Percentiles rank a stretch among this genome's conserved stretches.
phyloP scores from a whole-genome alignment of 495 filamentous ascomycete species.

The Trichoderma reesei region DNA sequence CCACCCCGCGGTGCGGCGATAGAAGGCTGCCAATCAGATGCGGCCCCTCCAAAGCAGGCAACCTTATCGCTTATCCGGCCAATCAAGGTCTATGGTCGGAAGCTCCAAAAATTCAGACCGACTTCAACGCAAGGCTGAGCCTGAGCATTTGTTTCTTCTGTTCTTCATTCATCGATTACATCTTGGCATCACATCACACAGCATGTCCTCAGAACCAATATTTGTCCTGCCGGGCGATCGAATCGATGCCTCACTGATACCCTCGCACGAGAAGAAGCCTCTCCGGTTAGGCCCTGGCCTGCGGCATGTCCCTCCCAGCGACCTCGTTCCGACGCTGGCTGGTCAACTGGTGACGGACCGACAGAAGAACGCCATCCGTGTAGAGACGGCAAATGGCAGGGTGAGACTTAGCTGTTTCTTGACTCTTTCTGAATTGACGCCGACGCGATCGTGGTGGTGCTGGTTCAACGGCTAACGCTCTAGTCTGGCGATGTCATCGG shows the following conservation, averaged over 20 bases:
- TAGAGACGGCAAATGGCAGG: conserved; percentile 58
- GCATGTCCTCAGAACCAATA: conserved; percentile 28
- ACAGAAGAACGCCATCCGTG: conserved; percentile 70
- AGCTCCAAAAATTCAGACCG: conserved; percentile 2
- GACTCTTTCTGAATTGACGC: background rate
- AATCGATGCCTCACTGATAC: conserved; percentile 53
- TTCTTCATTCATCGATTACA: background rate
- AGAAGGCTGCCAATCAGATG: background rate
- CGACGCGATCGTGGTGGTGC: background rate
- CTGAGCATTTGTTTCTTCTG: background rate
- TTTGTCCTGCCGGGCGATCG: conserved; percentile 74
- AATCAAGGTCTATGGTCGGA: background rate
- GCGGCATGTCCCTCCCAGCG: conserved; percentile 57
- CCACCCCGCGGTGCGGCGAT: background rate
- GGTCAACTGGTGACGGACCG: conserved; percentile 66
- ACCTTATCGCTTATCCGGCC: background rate
- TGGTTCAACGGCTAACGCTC: background rate
- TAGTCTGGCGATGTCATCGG: too few relatives aligned
- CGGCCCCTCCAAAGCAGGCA: background rate
- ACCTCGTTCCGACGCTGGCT: conserved; percentile 65
- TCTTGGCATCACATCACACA: background rate
- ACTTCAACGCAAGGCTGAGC: background rate
- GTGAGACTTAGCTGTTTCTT: conserved; percentile 30
- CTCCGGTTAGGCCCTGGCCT: conserved; percentile 82
- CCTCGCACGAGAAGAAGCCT: conserved; percentile 52